These are phyloP conservation scores for Aureobasidium melanogenum DNA, from an alignment of 2,329 filamentous ascomycete genomes.

Conservation along the genomic window DNA sequence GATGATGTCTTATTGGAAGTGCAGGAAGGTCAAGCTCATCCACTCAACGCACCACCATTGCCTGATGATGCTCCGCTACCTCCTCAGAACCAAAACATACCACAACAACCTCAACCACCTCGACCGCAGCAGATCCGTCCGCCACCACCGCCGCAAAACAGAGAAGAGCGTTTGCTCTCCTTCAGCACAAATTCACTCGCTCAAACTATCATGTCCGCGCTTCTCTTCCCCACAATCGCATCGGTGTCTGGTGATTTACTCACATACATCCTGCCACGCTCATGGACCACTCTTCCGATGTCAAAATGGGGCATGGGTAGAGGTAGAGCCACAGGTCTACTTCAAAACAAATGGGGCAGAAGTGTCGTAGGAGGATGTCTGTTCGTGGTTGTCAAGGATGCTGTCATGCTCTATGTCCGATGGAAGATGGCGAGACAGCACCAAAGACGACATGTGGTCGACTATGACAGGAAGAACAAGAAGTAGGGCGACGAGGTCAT, in stretches of 20 bases:
- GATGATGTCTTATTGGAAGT: constrained; percentile 16
- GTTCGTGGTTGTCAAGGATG: constrained; percentile 75
- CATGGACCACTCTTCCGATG: constrained; percentile 48
- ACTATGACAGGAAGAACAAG: constrained; percentile 24
- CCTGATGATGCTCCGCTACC: constrained; percentile 9
- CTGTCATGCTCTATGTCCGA: constrained; percentile 49
- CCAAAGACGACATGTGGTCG: constrained; percentile 35
- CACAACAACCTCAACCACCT: constrained; percentile 1
- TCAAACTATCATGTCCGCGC: constrained; percentile 54
- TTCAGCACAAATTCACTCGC: constrained; percentile 48
- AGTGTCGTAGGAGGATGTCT: constrained; percentile 82
- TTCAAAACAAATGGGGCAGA: constrained; percentile 81
- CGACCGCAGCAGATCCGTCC: constrained; percentile 3
- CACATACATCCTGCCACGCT: constrained; percentile 55
- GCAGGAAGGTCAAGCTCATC: constrained; percentile 17
- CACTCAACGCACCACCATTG: constrained; percentile 12
- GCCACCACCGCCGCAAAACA: constrained; percentile 19
- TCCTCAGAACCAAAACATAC: constrained; percentile 9
- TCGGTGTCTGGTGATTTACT: constrained; percentile 69
- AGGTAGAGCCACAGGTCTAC: constrained; percentile 48
- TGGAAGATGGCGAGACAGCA: constrained; percentile 44
- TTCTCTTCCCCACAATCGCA: constrained; percentile 76
- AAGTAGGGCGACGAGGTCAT: not conserved
- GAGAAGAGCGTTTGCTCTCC: constrained; percentile 34
- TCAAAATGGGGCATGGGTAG: constrained; percentile 20